Percentiles rank a stretch among this genome's conserved stretches.
These are phyloP conservation scores for Pyricularia grisea DNA, from an alignment of 2,329 filamentous ascomycete species.

Conservation along the genomic window DNA sequence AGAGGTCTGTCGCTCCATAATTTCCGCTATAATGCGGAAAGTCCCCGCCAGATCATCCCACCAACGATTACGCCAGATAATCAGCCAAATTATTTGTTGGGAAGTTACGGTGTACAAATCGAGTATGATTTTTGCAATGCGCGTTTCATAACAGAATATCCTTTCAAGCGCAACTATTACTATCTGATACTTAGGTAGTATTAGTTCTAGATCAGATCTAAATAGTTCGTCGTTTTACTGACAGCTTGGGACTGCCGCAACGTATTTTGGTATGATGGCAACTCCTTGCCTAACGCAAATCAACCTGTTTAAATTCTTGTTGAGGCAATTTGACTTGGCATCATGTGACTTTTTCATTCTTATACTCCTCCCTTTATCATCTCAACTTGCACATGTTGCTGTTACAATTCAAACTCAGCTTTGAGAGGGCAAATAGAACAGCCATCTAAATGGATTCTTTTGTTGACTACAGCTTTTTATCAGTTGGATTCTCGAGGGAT, in stretches of 20 bases:
- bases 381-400: not conserved
- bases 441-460: not conserved
- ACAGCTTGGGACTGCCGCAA: not conserved
- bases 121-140: not conserved
- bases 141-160: not conserved
- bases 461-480: not conserved
- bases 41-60: not conserved
- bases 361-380: not conserved
- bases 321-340: too few relatives aligned
- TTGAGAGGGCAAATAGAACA: not conserved
- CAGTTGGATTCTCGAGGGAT: not conserved
- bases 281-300: not conserved
- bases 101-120: not conserved
- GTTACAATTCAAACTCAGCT: not conserved
- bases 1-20: too few relatives aligned
- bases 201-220: not conserved
- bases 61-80: not conserved
- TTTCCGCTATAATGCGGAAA: too few relatives aligned
- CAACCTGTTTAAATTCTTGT: not conserved
- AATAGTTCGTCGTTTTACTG: not conserved
- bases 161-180: not conserved
- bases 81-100: not conserved
- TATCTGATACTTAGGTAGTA: not conserved
- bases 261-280: too few relatives aligned
- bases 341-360: not conserved